These are phyloP conservation scores for Wickerhamomyces mucosus DNA, from an alignment of 805 yeast species.

Conservation along the genomic window DNA sequence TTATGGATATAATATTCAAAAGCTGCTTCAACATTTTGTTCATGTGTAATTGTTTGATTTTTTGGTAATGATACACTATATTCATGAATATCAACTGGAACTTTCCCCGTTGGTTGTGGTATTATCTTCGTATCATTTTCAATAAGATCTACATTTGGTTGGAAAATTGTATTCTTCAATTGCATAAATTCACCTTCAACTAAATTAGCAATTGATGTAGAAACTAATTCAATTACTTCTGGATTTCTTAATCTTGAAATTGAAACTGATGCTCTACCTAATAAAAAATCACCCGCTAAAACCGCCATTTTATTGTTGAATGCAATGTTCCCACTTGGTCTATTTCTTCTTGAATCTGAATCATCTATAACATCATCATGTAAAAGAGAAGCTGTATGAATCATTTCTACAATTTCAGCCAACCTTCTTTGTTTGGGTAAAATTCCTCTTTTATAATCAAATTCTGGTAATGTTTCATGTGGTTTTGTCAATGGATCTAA, in stretches of 20 bases:
- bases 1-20: constrained; percentile 93
- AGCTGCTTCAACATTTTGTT: constrained; percentile 69
- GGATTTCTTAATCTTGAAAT: constrained; percentile 88
- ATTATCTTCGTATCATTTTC: constrained; percentile 36
- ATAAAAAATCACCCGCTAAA: constrained; percentile 88
- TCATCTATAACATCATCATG: constrained; percentile 96
- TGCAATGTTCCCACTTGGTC: constrained; percentile 86
- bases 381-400: constrained; percentile 89
- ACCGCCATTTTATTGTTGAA: constrained; percentile 97
- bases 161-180: constrained; percentile 80
- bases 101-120: constrained; percentile 54
- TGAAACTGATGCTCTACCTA: constrained; percentile 95
- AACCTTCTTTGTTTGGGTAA: constrained; percentile 90
- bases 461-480: constrained; percentile 47
- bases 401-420: constrained; percentile 97
- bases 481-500: constrained; percentile 80
- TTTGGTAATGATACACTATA: constrained; percentile 22
- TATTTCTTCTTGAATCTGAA: constrained; percentile 81
- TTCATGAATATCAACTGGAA: constrained; percentile 39
- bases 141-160: constrained; percentile 34
- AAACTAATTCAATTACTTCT: constrained; percentile 93
- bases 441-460: constrained; percentile 57
- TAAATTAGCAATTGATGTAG: constrained; percentile 91
- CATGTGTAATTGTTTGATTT: constrained; percentile 35
- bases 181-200: constrained; percentile 99